A percentile compares a stretch with the other conserved stretches of the same genome.
phyloP scores from a whole-genome alignment of 805 yeast species.

The Aciculoconidium aculeatum region DNA sequence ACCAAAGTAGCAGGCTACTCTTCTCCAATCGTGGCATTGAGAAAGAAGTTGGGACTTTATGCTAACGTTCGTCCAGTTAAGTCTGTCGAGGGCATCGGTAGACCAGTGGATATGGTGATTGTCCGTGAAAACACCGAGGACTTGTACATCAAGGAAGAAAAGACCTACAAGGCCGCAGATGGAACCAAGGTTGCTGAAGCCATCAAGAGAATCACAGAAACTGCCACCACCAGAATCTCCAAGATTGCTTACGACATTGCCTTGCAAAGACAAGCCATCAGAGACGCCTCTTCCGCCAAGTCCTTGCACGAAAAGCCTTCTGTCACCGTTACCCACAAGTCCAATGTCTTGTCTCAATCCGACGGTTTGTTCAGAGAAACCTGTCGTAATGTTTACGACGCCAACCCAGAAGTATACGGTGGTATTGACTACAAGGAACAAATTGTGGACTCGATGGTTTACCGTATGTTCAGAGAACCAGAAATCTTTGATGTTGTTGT shows the following conservation, averaged over 20 bases:
- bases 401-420: slow-evolving; percentile 52
- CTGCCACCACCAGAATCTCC: slow-evolving; percentile 81
- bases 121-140: slow-evolving; percentile 99
- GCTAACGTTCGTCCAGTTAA: slow-evolving; percentile 98
- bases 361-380: slow-evolving; percentile 97
- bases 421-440: slow-evolving; percentile 79
- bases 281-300: slow-evolving; percentile 47
- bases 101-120: slow-evolving; percentile 94
- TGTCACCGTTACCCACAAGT: slow-evolving; percentile 92
- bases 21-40: slow-evolving; percentile 96
- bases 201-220: slow-evolving; percentile 89
- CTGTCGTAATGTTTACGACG: slow-evolving; percentile 52
- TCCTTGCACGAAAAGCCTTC: slow-evolving; percentile 46
- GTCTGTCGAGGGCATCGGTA: slow-evolving; percentile 77
- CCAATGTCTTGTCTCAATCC: slow-evolving; percentile 85
- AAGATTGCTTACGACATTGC: slow-evolving; percentile 91
- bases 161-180: slow-evolving; percentile 61
- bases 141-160: slow-evolving; percentile 91
- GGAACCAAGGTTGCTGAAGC: slow-evolving; percentile 95
- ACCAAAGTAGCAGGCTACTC: slow-evolving; percentile 94
- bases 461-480: slow-evolving; percentile 98
- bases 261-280: slow-evolving; percentile 75
- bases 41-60: slow-evolving; percentile 89
- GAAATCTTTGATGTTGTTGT: slow-evolving; percentile 96
- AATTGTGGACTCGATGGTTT: slow-evolving; percentile 98